A percentile compares a stretch with the other conserved stretches of the same genome.
Conservation (phyloP, 1,139 yeast species). For the Sugiyamaella castrensis region DNA sequence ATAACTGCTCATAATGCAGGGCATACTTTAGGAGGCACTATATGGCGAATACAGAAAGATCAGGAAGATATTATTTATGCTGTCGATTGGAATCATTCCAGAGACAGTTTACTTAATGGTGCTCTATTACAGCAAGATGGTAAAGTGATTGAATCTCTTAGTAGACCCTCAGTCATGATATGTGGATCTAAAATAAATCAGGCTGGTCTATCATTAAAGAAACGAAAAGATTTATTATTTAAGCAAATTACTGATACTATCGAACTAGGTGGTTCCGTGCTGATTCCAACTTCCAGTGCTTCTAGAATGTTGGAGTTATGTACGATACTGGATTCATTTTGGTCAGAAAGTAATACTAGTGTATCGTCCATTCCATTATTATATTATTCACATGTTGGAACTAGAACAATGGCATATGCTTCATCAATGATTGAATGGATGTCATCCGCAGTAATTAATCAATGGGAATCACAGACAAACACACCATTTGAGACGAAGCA, state of each 20-base stretch:
- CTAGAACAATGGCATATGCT: slow-evolving; percentile 76
- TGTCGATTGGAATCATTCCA: slow-evolving; percentile 93
- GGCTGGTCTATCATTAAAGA: slow-evolving; percentile 60
- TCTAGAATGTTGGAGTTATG: slow-evolving; percentile 79
- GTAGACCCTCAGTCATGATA: slow-evolving; percentile 81
- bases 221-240: slow-evolving; percentile 56
- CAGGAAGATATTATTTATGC: slow-evolving; percentile 82
- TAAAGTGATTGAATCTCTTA: slow-evolving; percentile 58
- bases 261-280: slow-evolving; percentile 68
- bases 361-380: slow-evolving; percentile 57
- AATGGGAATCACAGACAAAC: slow-evolving; percentile 72
- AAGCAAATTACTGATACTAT: slow-evolving; percentile 64
- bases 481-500: slow-evolving; percentile 62
- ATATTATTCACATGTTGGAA: slow-evolving; percentile 73
- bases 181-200: slow-evolving; percentile 69
- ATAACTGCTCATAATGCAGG: slow-evolving; percentile 91
- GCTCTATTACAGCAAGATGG: slow-evolving; percentile 55
- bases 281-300: slow-evolving; percentile 81
- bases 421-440: slow-evolving; percentile 94
- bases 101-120: slow-evolving; percentile 83
- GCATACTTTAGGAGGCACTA: slow-evolving; percentile 87
- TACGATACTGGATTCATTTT: slow-evolving; percentile 61
- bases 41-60: slow-evolving; percentile 74
- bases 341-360: slow-evolving; percentile 49
- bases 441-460: slow-evolving; percentile 73